These are phyloP conservation scores for Lipomyces yamanashiensis DNA, from an alignment of 805 yeast genomes.

Conservation along the genomic window DNA sequence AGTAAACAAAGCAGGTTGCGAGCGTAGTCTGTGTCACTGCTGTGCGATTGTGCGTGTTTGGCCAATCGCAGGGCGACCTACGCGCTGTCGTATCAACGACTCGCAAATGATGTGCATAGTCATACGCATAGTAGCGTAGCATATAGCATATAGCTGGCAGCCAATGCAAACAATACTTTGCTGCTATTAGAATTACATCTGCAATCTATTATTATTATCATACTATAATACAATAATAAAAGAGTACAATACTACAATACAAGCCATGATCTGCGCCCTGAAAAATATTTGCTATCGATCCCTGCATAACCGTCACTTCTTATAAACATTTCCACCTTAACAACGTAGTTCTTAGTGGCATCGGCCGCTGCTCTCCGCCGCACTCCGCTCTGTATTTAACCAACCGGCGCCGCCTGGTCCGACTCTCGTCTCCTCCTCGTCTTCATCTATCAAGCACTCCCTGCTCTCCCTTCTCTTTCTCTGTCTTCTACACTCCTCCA, in stretches of 20 bases:
- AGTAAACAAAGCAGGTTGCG: no score
- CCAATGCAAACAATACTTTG: no score
- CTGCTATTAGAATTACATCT: no score
- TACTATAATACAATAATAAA: no score
- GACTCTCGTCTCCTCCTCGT: not conserved
- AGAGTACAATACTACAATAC: no score
- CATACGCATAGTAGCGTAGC: no score
- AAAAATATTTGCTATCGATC: slow-evolving; percentile 11
- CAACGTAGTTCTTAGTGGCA: not conserved
- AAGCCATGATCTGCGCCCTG: not conserved
- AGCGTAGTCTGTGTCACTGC: not conserved
- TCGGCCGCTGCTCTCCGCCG: not conserved
- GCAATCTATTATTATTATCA: no score
- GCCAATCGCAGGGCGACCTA: slow-evolving; percentile 4
- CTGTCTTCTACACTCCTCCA: not conserved
- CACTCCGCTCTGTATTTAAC: slow-evolving; percentile 5
- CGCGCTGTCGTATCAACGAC: not conserved
- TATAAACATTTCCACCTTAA: not conserved
- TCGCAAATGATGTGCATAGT: not conserved
- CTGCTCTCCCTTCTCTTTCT: not conserved
- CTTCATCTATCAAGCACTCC: not conserved
- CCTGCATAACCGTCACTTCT: not conserved
- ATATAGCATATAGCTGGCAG: no score
- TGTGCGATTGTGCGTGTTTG: not conserved
- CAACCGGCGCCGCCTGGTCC: slow-evolving; percentile 1